A percentile compares a stretch with the other conserved stretches of the same genome.
phyloP scores from a whole-genome alignment of 78 protist species.

The Speleostelium caveatum region DNA sequence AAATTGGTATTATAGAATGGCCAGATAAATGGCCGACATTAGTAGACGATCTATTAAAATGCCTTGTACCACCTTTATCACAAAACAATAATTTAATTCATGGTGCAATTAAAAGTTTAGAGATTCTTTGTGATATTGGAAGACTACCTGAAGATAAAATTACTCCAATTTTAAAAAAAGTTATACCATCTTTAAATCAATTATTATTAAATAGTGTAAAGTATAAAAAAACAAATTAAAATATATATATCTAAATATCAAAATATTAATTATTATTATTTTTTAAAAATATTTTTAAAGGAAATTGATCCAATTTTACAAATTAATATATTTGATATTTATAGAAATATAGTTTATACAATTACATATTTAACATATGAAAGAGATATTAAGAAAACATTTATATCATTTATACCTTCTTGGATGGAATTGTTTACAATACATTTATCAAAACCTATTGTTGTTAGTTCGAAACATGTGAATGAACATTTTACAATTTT shows the following conservation, averaged over 20 bases:
- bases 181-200: conserved; percentile 11
- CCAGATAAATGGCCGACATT: conserved; percentile 58
- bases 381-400: not conserved
- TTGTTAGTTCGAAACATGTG: not conserved
- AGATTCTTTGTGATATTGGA: conserved; percentile 33
- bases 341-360: not conserved
- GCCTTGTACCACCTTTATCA: conserved; percentile 5
- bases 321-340: conserved; percentile 15
- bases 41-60: conserved; percentile 21
- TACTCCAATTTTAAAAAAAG: not conserved
- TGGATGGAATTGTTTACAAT: conserved; percentile 26
- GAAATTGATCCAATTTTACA: conserved; percentile 18
- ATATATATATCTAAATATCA: no score
- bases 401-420: not conserved
- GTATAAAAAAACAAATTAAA: no score
- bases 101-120: conserved; percentile 42
- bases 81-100: conserved; percentile 9
- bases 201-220: not conserved
- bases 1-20: conserved; percentile 57
- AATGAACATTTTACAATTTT: conserved; percentile 24
- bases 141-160: conserved; percentile 7
- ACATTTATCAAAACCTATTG: not conserved
- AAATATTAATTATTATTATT: no score
- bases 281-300: not conserved
- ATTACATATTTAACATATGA: not conserved